Conservation (phyloP, 2,329 filamentous ascomycete species). For the Colletotrichum phormii region DNA sequence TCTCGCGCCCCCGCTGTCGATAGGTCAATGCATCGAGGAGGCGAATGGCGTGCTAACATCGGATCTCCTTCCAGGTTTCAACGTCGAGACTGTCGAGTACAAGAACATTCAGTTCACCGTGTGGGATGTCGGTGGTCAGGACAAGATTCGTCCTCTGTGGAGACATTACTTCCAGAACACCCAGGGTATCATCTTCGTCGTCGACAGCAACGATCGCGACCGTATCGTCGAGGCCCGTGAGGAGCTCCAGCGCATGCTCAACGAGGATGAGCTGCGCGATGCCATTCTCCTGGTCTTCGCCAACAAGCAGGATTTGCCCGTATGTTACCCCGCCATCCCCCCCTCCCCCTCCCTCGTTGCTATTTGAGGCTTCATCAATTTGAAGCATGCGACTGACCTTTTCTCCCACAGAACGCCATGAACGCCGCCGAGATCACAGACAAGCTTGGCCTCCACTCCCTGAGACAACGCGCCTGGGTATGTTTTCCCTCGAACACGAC, state of each 20-base stretch:
- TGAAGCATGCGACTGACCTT: slow-evolving; percentile 22
- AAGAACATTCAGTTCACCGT: slow-evolving; percentile 99
- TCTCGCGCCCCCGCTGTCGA: slow-evolving; percentile 6
- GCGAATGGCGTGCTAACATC: slow-evolving; percentile 40
- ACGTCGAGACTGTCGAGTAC: slow-evolving; percentile 99
- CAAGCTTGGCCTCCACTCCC: slow-evolving; percentile 98
- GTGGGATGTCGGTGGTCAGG: slow-evolving; percentile 99
- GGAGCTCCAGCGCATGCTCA: slow-evolving; percentile 97
- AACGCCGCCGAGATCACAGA: slow-evolving; percentile 99
- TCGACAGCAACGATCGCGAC: slow-evolving; percentile 98
- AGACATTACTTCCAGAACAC: slow-evolving; percentile 99
- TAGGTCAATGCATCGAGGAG: slow-evolving; percentile 3
- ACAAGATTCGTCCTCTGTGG: slow-evolving; percentile 99
- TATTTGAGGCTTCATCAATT: not conserved
- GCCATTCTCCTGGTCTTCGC: slow-evolving; percentile 97
- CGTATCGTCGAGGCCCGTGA: slow-evolving; percentile 97
- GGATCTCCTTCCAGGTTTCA: slow-evolving; percentile 77
- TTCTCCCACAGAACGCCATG: slow-evolving; percentile 85
- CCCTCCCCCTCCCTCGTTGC: not conserved
- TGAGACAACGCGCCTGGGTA: slow-evolving; percentile 99
- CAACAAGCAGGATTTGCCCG: slow-evolving; percentile 99
- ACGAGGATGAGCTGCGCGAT: slow-evolving; percentile 98
- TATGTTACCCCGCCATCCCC: slow-evolving; percentile 62
- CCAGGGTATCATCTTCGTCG: slow-evolving; percentile 99
- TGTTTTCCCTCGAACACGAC: slow-evolving; percentile 52